A percentile compares a stretch with the other conserved stretches of the same genome.
phyloP scores from a whole-genome alignment of 192 early-diverging fungal species.

The Linnemannia elongata region DNA sequence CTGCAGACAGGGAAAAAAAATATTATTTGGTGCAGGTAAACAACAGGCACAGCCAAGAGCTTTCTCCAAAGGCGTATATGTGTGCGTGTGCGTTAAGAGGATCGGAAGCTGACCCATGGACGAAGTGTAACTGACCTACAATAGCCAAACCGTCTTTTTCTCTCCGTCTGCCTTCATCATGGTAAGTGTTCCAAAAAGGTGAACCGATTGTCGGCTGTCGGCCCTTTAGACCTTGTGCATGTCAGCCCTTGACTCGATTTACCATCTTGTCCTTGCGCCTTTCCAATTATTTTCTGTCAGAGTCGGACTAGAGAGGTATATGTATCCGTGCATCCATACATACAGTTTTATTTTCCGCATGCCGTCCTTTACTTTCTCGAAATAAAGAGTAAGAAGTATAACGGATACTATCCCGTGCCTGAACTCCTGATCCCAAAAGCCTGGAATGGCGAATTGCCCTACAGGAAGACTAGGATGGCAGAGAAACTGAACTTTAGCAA shows the following conservation, averaged over 20 bases:
- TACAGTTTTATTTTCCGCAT: neutral
- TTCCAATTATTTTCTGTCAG: no score
- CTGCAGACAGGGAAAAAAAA: no score
- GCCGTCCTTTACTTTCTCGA: neutral
- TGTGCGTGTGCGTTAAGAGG: no score
- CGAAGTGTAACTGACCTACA: neutral
- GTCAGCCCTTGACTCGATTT: no score
- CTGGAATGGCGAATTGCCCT: neutral
- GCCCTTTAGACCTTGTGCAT: neutral
- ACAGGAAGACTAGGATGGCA: neutral
- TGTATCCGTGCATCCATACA: neutral
- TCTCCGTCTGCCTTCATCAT: neutral
- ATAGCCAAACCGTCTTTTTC: neutral
- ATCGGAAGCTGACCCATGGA: no score
- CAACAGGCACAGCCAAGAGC: no score
- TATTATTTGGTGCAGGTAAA: no score
- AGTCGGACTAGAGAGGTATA: neutral
- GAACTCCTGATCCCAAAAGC: neutral
- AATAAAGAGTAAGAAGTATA: neutral
- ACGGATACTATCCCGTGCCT: neutral
- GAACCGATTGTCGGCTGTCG: neutral
- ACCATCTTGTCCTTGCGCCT: no score
- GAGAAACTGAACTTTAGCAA: neutral
- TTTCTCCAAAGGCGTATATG: no score
- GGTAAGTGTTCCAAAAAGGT: neutral